A percentile compares a stretch with the other conserved stretches of the same genome.
These are phyloP conservation scores for Cordyceps cicadae DNA, from an alignment of 2,329 filamentous ascomycete species.

Conservation along the genomic window DNA sequence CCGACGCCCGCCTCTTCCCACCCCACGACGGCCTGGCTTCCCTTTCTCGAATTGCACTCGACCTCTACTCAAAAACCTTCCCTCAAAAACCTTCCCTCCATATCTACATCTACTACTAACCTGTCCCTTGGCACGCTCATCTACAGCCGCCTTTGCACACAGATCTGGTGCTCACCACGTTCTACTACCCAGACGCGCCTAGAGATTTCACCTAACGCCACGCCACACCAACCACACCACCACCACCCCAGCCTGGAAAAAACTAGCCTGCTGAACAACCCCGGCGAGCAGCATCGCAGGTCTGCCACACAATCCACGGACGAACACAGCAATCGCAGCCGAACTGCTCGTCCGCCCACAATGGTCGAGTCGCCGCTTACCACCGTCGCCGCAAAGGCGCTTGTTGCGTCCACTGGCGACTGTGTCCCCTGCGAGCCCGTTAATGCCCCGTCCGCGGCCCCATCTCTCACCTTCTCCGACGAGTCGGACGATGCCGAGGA, in stretches of 20 bases:
- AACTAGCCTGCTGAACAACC: background rate
- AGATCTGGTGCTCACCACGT: background rate
- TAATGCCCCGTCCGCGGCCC: slow-evolving; percentile 40
- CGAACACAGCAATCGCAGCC: background rate
- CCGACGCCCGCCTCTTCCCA: slow-evolving; percentile 1
- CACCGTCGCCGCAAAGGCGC: slow-evolving; percentile 27
- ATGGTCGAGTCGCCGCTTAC: slow-evolving; percentile 23
- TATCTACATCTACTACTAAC: background rate
- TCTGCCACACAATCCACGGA: background rate
- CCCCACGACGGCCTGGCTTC: background rate
- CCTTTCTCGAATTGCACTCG: background rate
- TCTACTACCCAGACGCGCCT: slow-evolving; percentile 3
- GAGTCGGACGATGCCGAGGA: slow-evolving; percentile 53
- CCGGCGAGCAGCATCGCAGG: background rate
- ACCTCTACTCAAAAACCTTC: background rate
- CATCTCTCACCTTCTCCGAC: slow-evolving; percentile 55
- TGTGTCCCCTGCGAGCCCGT: slow-evolving; percentile 38
- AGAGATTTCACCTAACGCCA: slow-evolving; percentile 9
- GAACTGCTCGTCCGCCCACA: slow-evolving; percentile 12
- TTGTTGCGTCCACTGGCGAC: slow-evolving; percentile 31
- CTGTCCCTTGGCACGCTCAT: background rate
- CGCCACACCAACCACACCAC: slow-evolving; percentile 1
- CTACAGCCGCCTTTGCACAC: background rate
- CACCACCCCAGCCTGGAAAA: background rate
- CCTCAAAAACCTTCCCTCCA: background rate